Conservation (phyloP, 192 early-diverging fungal species). For the Dissophora ornata region DNA sequence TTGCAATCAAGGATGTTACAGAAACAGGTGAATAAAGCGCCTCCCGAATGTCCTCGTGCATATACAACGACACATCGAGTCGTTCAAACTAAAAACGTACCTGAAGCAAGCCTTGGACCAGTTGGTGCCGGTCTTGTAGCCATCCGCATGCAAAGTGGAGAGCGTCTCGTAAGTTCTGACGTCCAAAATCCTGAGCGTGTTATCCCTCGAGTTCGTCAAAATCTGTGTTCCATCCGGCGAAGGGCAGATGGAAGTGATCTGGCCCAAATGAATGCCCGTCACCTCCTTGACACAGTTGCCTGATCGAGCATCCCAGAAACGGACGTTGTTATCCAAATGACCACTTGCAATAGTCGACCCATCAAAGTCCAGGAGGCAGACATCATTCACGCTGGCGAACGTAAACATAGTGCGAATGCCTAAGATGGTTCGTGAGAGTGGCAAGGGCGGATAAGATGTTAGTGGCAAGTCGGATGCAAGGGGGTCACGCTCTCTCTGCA, state of each 20-base stretch:
- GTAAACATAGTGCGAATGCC: constrained; percentile 91
- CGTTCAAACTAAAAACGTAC: too few species aligned
- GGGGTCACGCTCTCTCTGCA: neutral
- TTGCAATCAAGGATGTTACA: constrained; percentile 10
- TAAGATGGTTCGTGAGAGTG: constrained; percentile 12
- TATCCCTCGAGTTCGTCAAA: constrained; percentile 94
- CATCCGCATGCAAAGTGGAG: constrained; percentile 73
- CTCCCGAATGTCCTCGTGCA: neutral
- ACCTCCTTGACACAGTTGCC: constrained; percentile 87
- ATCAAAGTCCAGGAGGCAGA: constrained; percentile 75
- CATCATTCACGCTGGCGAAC: constrained; percentile 94
- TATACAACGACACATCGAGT: too few species aligned
- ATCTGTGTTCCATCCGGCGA: constrained; percentile 79
- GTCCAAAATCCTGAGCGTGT: constrained; percentile 90
- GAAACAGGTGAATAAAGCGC: neutral
- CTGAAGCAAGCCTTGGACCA: constrained; percentile 89
- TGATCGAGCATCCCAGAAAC: constrained; percentile 89
- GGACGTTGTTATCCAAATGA: constrained; percentile 93
- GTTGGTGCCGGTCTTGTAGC: constrained; percentile 86
- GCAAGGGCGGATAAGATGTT: neutral
- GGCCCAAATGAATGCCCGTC: constrained; percentile 85
- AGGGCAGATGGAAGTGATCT: constrained; percentile 87
- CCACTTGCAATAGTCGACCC: constrained; percentile 87
- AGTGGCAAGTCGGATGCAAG: neutral
- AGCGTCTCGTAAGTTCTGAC: constrained; percentile 79